Evolutionary conservation across 352 stramenopile species (phyloP).

Genomic region (Phytophthora agathidicida): DNA sequence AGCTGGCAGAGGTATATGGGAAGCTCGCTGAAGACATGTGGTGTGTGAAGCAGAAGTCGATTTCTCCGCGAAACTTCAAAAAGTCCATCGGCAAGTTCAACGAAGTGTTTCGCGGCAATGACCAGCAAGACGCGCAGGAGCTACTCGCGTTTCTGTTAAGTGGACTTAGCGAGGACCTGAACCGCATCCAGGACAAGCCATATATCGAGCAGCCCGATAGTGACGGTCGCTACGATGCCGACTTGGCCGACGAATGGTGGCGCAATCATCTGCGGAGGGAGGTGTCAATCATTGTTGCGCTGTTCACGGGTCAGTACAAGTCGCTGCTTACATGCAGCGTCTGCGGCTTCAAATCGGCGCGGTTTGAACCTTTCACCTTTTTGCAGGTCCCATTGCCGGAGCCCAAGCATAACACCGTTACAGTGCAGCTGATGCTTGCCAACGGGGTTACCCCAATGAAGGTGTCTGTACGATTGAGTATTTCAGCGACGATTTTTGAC

Average conservation of each 20-base stretch:
- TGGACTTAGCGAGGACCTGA: conserved; percentile 98
- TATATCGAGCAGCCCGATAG: conserved; percentile 98
- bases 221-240: conserved; percentile 96
- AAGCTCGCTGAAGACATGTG: conserved; percentile 97
- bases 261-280: conserved; percentile 97
- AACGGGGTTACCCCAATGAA: conserved; percentile 79
- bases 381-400: conserved; percentile 89
- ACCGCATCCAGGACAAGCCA: conserved; percentile 95
- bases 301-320: conserved; percentile 99
- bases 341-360: conserved; percentile 95
- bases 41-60: conserved; percentile 93
- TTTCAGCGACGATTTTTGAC: conserved; percentile 87
- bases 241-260: conserved; percentile 99
- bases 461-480: conserved; percentile 79
- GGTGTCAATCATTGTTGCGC: conserved; percentile 98
- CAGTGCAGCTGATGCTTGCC: conserved; percentile 76
- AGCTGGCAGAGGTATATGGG: conserved; percentile 95
- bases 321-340: conserved; percentile 95
- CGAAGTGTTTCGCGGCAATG: conserved; percentile 95
- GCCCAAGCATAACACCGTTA: conserved; percentile 84
- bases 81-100: conserved; percentile 95
- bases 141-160: conserved; percentile 96
- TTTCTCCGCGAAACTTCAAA: conserved; percentile 94
- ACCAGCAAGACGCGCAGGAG: conserved; percentile 99
- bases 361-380: conserved; percentile 95